Conservation (phyloP, 2,329 filamentous ascomycete species). For the Venturia carpophila region DNA sequence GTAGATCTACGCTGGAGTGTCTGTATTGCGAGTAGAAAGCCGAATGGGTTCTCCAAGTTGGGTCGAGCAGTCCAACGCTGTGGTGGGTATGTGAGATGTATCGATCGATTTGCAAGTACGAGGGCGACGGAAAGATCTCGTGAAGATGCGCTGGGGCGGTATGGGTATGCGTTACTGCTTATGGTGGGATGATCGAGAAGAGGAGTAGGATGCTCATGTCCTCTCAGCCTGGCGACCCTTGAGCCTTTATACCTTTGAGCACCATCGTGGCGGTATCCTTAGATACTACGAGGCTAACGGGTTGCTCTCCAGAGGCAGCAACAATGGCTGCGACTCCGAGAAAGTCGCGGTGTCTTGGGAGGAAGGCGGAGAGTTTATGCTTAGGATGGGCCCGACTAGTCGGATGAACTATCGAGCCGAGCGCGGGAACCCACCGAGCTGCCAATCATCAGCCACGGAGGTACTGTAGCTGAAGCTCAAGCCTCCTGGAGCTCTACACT, state of each 20-base stretch:
- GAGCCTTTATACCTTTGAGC: not conserved
- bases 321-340: not conserved
- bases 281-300: not conserved
- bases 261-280: not conserved
- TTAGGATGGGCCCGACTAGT: not conserved
- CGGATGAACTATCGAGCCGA: not conserved
- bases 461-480: not conserved
- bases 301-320: not conserved
- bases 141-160: not conserved
- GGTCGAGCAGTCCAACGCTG: not conserved
- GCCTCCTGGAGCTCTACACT: not conserved
- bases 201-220: not conserved
- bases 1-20: not conserved
- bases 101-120: not conserved
- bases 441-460: not conserved
- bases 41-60: not conserved
- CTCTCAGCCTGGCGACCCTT: not conserved
- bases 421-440: slow-evolving; percentile 7
- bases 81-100: not conserved
- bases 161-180: not conserved
- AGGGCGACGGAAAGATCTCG: not conserved
- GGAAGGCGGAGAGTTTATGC: not conserved
- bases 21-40: not conserved
- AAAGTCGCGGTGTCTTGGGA: not conserved
- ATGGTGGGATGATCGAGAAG: not conserved